phyloP scores from a whole-genome alignment of 2,329 filamentous ascomycete genomes.

The Colletotrichum sp. region DNA sequence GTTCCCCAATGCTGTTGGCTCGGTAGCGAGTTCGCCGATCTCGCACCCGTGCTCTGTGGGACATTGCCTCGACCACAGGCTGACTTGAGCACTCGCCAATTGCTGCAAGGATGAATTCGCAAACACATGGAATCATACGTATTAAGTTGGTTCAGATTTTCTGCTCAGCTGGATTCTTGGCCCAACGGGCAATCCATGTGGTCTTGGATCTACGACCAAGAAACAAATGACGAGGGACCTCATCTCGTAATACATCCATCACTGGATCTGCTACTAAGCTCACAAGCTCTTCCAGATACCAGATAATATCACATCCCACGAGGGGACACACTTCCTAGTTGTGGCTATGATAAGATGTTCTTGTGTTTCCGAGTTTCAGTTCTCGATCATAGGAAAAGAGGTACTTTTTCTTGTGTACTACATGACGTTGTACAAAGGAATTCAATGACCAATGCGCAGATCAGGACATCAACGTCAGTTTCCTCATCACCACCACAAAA shows the following conservation, averaged over 20 bases:
- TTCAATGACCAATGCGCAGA: rapidly evolving
- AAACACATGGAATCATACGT: not conserved
- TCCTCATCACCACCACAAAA: not conserved
- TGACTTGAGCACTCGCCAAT: not conserved
- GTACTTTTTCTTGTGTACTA: rapidly evolving
- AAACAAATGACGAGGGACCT: not conserved
- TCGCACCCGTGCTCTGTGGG: not conserved
- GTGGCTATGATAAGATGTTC: rapidly evolving
- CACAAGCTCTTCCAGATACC: not conserved
- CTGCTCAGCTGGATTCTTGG: not conserved
- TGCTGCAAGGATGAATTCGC: not conserved
- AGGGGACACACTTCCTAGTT: not conserved
- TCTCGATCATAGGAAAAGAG: not conserved
- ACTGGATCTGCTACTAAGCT: not conserved
- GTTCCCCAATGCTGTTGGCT: not conserved
- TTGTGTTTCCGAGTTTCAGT: not conserved
- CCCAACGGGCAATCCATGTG: rapidly evolving
- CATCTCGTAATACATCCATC: not conserved
- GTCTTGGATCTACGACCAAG: not conserved
- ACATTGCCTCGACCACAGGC: not conserved
- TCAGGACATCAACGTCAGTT: not conserved
- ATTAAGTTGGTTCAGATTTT: not conserved
- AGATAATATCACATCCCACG: not conserved
- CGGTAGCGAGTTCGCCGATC: not conserved
- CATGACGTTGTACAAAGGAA: rapidly evolving